A percentile compares a stretch with the other conserved stretches of the same genome.
Evolutionary conservation across 768 basidiomycete genomes (phyloP).

Genomic region (Mycena polygramma): DNA sequence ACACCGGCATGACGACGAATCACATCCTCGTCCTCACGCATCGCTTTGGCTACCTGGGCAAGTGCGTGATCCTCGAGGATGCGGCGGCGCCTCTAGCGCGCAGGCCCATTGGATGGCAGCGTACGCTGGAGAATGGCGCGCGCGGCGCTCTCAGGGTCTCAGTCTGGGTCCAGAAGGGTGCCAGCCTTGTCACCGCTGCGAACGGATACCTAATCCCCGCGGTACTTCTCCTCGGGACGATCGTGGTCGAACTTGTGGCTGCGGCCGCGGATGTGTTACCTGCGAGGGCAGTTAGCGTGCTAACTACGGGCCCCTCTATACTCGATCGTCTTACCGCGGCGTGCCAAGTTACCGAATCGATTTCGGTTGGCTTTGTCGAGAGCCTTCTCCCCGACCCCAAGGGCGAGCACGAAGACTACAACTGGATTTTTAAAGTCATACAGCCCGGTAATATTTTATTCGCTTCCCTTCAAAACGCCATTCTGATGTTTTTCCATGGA

Average conservation of each 20-base stretch:
- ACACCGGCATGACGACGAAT: constrained; percentile 18
- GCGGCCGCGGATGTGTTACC: constrained; percentile 1
- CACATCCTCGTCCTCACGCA: constrained; percentile 19
- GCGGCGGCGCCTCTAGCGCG: not conserved
- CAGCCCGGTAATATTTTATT: not conserved
- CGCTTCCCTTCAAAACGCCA: not conserved
- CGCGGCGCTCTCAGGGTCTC: not conserved
- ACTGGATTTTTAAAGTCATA: not conserved
- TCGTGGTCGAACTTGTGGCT: constrained; percentile 3
- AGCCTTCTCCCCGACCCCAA: constrained; percentile 7
- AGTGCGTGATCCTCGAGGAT: constrained; percentile 15
- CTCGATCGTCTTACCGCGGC: constrained; percentile 21
- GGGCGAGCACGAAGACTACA: not conserved
- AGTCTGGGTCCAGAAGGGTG: constrained; percentile 14
- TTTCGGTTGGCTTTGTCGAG: constrained; percentile 12
- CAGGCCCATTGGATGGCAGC: not conserved
- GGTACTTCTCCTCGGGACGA: constrained; percentile 10
- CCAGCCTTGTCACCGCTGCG: constrained; percentile 6
- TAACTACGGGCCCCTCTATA: not conserved
- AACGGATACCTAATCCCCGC: constrained; percentile 14
- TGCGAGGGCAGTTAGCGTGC: not conserved
- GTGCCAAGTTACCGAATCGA: constrained; percentile 8
- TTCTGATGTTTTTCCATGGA: not conserved
- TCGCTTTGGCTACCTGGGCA: not conserved
- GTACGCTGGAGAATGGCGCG: not conserved